Evolutionary conservation across 495 filamentous ascomycete species (phyloP), one percentile per base, ranked within the genome.

Genomic region (Choiromyces venosus): DNA sequence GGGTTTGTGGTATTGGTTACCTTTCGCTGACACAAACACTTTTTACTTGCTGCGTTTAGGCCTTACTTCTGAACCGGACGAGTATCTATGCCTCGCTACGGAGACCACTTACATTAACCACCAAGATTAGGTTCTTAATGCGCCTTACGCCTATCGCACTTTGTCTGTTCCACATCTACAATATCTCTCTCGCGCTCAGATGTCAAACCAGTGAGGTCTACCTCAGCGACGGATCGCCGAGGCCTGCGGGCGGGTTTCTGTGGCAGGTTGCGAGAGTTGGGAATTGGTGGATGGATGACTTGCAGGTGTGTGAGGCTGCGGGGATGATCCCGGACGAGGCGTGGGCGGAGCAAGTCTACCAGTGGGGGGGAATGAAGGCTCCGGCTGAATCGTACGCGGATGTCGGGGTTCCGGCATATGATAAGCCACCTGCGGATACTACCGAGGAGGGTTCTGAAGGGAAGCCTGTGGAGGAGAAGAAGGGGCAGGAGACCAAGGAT

Each of bases 41-140:
- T n/a, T 37, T 61, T 38, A 71, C 44, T 29, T 18, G 68, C 42
- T 10, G 42, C 33, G 65, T 40, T 66, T 66, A 88, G 88, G 92
- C 93, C 67, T 86, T 99, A 71, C 82, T 99, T 74, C 85, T 97
- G 39, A 97, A 99, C 83, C 89, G 95, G 61, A 94, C 95, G 18
- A 90, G 93, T 52, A 92, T 98, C 69, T 99, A 96, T 82, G 94
- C 94, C 44, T 94, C 94, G 0, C 91, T 92, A 8, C 86, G 95
- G 56, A 87, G 93, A 44, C 90, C 91, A 38, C 85, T 97, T 7
- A 86, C 84, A 9, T 84, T 98, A 0, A 85, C 86, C 42, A 93
- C 91, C 88, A 86, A 87, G 40, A 82, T 91, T 52, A 90, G 95
- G 5, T 83, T 96, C 7, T 82, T 87, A 0, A 83, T 98, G 18